Evolutionary conservation across 495 filamentous ascomycete genomes (phyloP).

Genomic region (Staphylotrichum tortipilum): DNA sequence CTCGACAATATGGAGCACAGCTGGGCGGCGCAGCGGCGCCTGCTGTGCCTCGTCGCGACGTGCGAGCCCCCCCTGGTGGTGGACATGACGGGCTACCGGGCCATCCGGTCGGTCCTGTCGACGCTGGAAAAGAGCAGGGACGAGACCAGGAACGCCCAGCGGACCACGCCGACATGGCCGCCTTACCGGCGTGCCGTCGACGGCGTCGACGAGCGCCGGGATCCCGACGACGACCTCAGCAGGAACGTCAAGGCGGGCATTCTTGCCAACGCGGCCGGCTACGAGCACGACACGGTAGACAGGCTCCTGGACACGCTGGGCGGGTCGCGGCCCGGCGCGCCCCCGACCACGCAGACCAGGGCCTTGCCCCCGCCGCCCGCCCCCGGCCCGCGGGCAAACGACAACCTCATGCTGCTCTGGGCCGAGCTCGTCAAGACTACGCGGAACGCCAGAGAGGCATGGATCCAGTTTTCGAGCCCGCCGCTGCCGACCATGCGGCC

Average conservation of each 20-base stretch:
- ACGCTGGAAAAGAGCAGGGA: conserved; percentile 28
- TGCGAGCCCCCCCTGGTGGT: conserved; percentile 30
- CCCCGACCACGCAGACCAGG: conserved; percentile 37
- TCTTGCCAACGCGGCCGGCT: conserved; percentile 35
- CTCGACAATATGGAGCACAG: conserved; percentile 29
- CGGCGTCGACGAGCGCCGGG: conserved; percentile 35
- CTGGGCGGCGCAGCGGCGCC: conserved; percentile 38
- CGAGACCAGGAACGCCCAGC: conserved; percentile 29
- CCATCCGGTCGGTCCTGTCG: conserved; percentile 33
- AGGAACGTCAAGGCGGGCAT: conserved; percentile 31
- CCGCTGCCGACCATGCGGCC: conserved; percentile 20
- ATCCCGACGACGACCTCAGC: conserved; percentile 33
- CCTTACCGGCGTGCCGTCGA: conserved; percentile 37
- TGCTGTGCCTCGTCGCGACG: conserved; percentile 30
- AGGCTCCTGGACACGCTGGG: conserved; percentile 29
- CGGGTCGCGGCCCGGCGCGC: conserved; percentile 21
- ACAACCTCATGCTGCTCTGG: conserved; percentile 28
- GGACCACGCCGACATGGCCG: conserved; percentile 37
- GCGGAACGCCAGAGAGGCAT: conserved; percentile 38
- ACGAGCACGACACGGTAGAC: conserved; percentile 26
- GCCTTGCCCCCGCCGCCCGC: conserved; percentile 17
- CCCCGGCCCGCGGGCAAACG: conserved; percentile 13
- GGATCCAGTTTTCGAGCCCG: conserved; percentile 32
- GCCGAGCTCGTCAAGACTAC: conserved; percentile 32
- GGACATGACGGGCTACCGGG: conserved; percentile 26